Base-by-base conservation (phyloP, 495 filamentous ascomycete species). In the Chaetomidium leptoderma region DNA sequence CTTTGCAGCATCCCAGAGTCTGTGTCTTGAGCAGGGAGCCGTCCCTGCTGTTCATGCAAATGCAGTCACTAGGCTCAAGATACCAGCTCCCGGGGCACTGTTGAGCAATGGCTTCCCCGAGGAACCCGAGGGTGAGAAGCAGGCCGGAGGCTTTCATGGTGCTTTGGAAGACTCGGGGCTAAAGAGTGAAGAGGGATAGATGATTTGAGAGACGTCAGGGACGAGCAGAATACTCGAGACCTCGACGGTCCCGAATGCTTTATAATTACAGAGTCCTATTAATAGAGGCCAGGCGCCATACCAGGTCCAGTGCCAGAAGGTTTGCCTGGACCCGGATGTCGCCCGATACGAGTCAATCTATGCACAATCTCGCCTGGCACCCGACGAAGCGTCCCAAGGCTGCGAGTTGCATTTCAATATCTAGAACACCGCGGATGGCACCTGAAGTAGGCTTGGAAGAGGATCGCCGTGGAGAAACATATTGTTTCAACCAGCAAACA, bases 11-110 rank as follows among this genome's bases (percentile, higher is more conserved):
- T 1, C 17, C 43, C 26, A 42, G 27, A 0, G 67, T 70, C 35
- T 70, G 65, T 0, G 27, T 44, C 40, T 61, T 64, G n/a, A 68
- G 37, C 37, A 70, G 47, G 9, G 35, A 27, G 3, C 67, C 67
- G 26, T 66, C 57, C 32, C 50, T 59, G 55, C 65, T 68, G 9
- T 60, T 62, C 69, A 71, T 71, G 53, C 69, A 71, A 19, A 71
- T 71, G 54, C 69, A 71, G 59, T 71, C 69, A 58, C 68, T 58
- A 0, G 65, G 60, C 21, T 63, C 48, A 35, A 71, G 63, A 39
- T 64, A 64, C 69, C 69, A 71, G 29, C 61, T 57, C 24, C 59
- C 59, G 4, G 53, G 61, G 45, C 65, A 65, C 30, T 58, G 42
- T 40, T 59, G 51, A 10, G 63, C 66, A 21, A 63, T 23, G 11